Base-by-base conservation (phyloP, 73 alveolate species). In the Paramecium tetraurelia region DNA sequence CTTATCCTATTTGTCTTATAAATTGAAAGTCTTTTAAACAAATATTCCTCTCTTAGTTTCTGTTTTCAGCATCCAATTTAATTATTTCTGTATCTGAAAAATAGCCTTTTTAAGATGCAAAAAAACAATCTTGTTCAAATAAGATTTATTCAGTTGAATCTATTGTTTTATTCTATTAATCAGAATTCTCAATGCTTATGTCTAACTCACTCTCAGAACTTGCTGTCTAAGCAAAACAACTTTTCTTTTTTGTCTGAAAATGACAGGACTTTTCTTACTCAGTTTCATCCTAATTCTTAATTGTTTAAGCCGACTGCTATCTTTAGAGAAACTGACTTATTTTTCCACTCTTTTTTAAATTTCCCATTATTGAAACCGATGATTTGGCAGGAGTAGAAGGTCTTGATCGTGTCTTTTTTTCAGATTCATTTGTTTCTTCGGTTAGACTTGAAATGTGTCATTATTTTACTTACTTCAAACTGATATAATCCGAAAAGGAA, bases 1-100 rank as follows among this genome's bases (percentile, higher is more conserved):
- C 97, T 93, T 92, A 92, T 18, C 97, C 97, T 22, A 93, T 93
- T 31, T 80, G 27, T 44, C 29, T 43, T 44, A 80, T 43, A 35
- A 80, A 80, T 44, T 80, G 2, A 46, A 80, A 80, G 46, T 44
- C 90, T 80, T 80, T 80, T 44, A 80, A 48, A 24, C 76, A 80
- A 21, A 80, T 80, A 46, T 80, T 80, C 21, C 75, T 41, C 9
- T 80, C 90, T 12, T 80, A 18, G 27, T 80, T 80, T 46, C 75
- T 80, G 2, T 80, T 80, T 80, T 80, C 90, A 9, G 90, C 90
- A 80, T 80, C 90, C 21, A 80, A 41, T 44, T n/a, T 80, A 18
- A 80, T 27, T 24, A 80, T 48, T 80, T 80, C 90, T 10, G 57
- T 40, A 46, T 80, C 90, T n/a, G 90, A 80, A 44, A 80, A 80